Base-by-base conservation (phyloP, 23 red algal species). In the Gracilaria vermiculophylla region DNA sequence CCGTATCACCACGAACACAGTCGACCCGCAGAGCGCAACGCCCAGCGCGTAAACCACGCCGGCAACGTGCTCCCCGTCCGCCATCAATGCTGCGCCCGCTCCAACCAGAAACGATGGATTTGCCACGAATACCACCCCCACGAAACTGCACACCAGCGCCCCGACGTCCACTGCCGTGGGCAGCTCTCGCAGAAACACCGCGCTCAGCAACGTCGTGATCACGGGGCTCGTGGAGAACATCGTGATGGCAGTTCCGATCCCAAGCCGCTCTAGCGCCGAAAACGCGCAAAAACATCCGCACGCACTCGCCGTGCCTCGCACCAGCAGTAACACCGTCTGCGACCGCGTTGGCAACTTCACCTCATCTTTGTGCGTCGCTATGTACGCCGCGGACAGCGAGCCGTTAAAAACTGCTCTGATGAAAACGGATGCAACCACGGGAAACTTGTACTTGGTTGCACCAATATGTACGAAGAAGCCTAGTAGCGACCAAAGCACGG, bases 171-270 rank as follows among this genome's bases (percentile, higher is more conserved):
- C 62, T 21, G 20, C 3, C 16, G 31, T 70, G 12, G 49, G 13
- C 7, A 45, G 36, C 35, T 85, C 81, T 31, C 51, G 10, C 13
- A 85, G 45, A 16, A 85, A 29, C n/a, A 69, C 15, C 2, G 57
- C 44, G 61, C 35, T 72, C 37, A 85, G 81, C 33, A 85, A 9
- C 12, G 66, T 67, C 1, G 81, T 85, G 36, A 85, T 62, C 11
- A 56, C 62, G 10, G 81, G 81, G 27, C 81, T 61, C 23, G 35
- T 69, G 62, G 27, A 71, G 19, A 85, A 85, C 2, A 85, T 27
- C 27, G 81, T 85, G 61, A 56, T 14, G 4, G 81, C 81, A 71
- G 23, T 62, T 29, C 81, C 81, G 13, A 85, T 33, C 40, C 62
- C 35, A 2, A 85, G 5, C 5, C 43, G 29, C 7, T 29, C 20